Conservation (phyloP, 2,329 filamentous ascomycete genomes). For the Myriosclerotinia curreyana region DNA sequence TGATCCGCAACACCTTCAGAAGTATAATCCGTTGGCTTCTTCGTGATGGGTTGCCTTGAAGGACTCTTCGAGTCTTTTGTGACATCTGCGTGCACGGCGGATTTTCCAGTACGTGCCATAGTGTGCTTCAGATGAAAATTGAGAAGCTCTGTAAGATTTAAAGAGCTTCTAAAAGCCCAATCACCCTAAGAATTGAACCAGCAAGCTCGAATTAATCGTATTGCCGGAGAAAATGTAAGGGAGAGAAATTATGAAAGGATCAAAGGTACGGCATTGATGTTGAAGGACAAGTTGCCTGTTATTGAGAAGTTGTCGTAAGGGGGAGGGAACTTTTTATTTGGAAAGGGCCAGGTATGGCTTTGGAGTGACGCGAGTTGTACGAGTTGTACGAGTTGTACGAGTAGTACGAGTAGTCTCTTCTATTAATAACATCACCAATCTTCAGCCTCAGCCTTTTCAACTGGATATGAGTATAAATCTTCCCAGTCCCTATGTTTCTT, state of each 20-base stretch:
- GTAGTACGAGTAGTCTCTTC: conserved; percentile 22
- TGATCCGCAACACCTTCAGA: conserved; percentile 82
- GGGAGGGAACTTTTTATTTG: conserved; percentile 22
- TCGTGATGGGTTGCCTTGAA: conserved; percentile 24
- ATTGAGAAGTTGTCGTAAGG: conserved; percentile 17
- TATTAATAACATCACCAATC: conserved; percentile 22
- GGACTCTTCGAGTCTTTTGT: conserved; percentile 25
- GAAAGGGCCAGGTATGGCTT: conserved; percentile 19
- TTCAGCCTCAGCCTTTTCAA: conserved; percentile 19
- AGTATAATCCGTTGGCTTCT: conserved; percentile 56
- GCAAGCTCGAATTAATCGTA: conserved; percentile 23
- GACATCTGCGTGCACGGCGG: conserved; percentile 25
- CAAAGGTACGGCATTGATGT: conserved; percentile 36
- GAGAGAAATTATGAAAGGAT: conserved; percentile 31
- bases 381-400: too few species aligned
- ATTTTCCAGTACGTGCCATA: conserved; percentile 35
- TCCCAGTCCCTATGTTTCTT: too few species aligned
- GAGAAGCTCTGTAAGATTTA: conserved; percentile 26
- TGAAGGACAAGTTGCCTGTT: conserved; percentile 26
- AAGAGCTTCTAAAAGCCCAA: conserved; percentile 28
- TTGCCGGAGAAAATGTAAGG: conserved; percentile 32
- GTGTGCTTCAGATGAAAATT: conserved; percentile 23
- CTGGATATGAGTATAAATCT: not conserved
- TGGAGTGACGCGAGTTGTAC: conserved; percentile 15
- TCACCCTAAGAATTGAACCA: conserved; percentile 27